A percentile compares a stretch with the other conserved stretches of the same genome.
phyloP scores from a whole-genome alignment of 2,329 filamentous ascomycete species.

The Diplodia seriata region DNA sequence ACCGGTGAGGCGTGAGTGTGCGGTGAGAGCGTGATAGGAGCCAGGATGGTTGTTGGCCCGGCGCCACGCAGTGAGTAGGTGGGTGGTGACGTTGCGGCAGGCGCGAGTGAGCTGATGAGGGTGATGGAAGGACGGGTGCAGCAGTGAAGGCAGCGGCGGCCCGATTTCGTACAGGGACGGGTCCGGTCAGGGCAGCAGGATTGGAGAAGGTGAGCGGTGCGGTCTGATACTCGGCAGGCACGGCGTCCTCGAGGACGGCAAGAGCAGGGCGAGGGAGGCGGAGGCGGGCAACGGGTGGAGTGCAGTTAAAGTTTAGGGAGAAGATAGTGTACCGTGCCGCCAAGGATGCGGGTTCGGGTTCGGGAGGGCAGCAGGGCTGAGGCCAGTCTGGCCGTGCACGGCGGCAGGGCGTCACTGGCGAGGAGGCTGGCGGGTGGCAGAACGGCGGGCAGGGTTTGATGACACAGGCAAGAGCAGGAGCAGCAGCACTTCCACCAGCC shows the following conservation, averaged over 20 bases:
- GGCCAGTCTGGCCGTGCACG: constrained; percentile 16
- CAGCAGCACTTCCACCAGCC: constrained; percentile 1
- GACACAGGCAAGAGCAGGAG: background rate
- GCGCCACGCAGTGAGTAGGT: background rate
- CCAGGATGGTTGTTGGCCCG: background rate
- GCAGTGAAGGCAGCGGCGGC: constrained; percentile 11
- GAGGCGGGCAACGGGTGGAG: constrained; percentile 14
- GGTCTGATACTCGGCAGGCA: background rate
- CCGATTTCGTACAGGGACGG: constrained; percentile 17
- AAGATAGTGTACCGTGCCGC: constrained; percentile 22
- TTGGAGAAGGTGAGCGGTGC: background rate
- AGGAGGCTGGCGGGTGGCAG: background rate
- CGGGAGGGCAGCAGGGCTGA: constrained; percentile 10
- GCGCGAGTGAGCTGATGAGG: background rate
- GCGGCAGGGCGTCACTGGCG: constrained; percentile 2
- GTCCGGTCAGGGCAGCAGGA: background rate
- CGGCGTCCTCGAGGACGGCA: background rate
- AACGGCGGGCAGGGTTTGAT: background rate
- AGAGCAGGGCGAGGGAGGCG: constrained; percentile 6
- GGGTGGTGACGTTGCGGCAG: background rate
- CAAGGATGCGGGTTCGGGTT: constrained; percentile 5
- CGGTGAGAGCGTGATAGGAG: background rate
- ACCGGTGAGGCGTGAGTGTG: background rate
- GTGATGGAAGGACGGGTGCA: background rate
- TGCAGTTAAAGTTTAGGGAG: constrained; percentile 32